Base-by-base conservation (phyloP, 164 flowering plant species). In the Sextonia rubra region DNA sequence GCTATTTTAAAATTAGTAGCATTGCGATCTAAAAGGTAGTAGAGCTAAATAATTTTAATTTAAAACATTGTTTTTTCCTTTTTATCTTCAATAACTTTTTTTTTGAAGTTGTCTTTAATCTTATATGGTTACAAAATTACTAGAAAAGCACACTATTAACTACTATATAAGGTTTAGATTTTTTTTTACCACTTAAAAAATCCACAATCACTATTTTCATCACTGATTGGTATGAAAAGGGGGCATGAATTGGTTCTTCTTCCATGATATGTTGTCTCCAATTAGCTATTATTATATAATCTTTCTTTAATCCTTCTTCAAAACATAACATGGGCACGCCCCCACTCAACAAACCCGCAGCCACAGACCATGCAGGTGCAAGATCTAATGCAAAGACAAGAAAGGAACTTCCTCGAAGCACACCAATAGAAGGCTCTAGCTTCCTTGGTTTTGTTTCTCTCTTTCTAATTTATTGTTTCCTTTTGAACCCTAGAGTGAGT, bases 321-420 rank as follows among this genome's bases (percentile, higher is more conserved):
- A 73, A 52, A 68, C 56, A 56, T 47, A 69, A 75, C 70, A 73
- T 67, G 24, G 77, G 73, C 71, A 27, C 25, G 68, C 26, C 73
- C 44, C 44, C 44, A 37, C 44, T 9, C 78, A 79, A 73, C 74
- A 73, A 73, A 75, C 76, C 75, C 74, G 75, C 75, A 79, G 75
- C 70, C 75, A 68, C 69, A 74, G 47, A 75, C 70, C 73, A 71
- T 71, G 73, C 66, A 67, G n/a, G 60, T 32, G 69, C 66, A 60
- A 69, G 56, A 75, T 64, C 65, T 64, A 71, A 69, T 58, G 64
- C 64, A 75, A 69, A 64, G 78, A 78, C 81, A 80, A 60, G 69
- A 52, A 52, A 74, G 55, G 74, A 64, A 66, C 70, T 61, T 77
- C 72, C 73, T 74, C 73, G 64, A 68, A 65, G n/a, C 60, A 48